Evolutionary conservation across 1,284 basidiomycete genomes (phyloP).

Genomic region (Moesziomyces aphidis): DNA sequence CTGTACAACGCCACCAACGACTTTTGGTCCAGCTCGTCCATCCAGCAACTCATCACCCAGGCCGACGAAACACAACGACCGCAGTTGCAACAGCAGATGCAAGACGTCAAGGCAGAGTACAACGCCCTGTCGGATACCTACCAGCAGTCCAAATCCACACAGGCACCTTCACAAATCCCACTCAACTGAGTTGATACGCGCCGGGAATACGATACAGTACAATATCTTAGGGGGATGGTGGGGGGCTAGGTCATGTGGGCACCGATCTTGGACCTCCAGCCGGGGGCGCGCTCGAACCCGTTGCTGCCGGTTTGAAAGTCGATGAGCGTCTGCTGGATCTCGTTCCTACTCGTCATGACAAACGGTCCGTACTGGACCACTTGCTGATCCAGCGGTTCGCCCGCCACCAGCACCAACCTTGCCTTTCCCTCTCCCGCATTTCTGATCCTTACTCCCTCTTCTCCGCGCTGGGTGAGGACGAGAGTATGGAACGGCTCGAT

Average conservation of each 20-base stretch:
- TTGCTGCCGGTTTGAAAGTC: slow-evolving; percentile 85
- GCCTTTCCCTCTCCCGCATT: slow-evolving; percentile 59
- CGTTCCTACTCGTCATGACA: slow-evolving; percentile 83
- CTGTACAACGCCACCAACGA: slow-evolving; percentile 21
- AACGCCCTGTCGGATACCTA: slow-evolving; percentile 8
- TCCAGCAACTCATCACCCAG: slow-evolving; percentile 10
- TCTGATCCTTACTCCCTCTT: slow-evolving; percentile 76
- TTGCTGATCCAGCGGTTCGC: slow-evolving; percentile 87
- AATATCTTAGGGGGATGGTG: no score
- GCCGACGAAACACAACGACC: not conserved
- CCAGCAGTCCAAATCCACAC: slow-evolving; percentile 1
- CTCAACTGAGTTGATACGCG: not conserved
- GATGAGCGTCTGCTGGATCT: slow-evolving; percentile 82
- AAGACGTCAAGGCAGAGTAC: slow-evolving; percentile 8
- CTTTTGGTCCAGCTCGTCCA: slow-evolving; percentile 10
- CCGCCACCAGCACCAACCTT: slow-evolving; percentile 74
- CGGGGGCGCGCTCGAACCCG: slow-evolving; percentile 89
- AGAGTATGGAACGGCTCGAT: slow-evolving; percentile 80
- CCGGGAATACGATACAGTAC: no score
- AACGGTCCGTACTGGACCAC: slow-evolving; percentile 83
- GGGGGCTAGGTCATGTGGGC: slow-evolving; percentile 14
- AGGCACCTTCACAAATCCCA: slow-evolving; percentile 4
- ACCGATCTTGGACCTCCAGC: slow-evolving; percentile 75
- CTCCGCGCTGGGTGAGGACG: slow-evolving; percentile 71
- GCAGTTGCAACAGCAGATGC: not conserved